These are phyloP conservation scores for Diddensiella transvaalensis DNA, from an alignment of 805 yeast species.

Conservation along the genomic window DNA sequence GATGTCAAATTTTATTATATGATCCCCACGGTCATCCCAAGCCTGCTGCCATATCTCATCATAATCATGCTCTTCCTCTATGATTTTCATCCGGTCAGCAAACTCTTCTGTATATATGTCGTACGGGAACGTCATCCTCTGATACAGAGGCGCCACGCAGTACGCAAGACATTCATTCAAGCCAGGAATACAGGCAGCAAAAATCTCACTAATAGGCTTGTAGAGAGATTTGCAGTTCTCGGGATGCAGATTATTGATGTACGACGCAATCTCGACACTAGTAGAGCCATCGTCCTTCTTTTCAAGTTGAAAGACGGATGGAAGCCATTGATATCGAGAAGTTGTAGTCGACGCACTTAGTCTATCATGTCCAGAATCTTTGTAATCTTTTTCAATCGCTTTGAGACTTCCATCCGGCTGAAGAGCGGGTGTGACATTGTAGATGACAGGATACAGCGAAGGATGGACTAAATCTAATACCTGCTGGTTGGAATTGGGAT, in stretches of 20 bases:
- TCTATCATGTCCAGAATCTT: not conserved
- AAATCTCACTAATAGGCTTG: conserved; percentile 32
- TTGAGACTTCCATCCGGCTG: conserved; percentile 2
- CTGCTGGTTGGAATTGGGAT: conserved; percentile 38
- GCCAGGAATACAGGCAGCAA: conserved; percentile 35
- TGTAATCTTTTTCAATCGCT: conserved; percentile 5
- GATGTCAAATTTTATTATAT: not conserved
- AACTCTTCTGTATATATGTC: not conserved
- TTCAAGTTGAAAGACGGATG: conserved; percentile 28
- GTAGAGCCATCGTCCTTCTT: no score
- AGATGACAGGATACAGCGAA: conserved; percentile 38
- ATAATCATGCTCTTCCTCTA: not conserved
- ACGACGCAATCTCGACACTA: conserved; percentile 32
- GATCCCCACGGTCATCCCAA: not conserved
- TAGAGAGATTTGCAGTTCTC: conserved; percentile 30
- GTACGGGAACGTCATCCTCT: conserved; percentile 2
- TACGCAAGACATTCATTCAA: conserved; percentile 31
- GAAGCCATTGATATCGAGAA: conserved; percentile 39
- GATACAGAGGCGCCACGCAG: not conserved
- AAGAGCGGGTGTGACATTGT: conserved; percentile 16
- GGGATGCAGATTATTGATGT: conserved; percentile 43
- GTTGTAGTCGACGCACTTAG: conserved; percentile 16
- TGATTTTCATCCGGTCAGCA: conserved; percentile 6
- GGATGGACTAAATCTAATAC: conserved; percentile 43
- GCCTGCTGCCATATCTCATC: conserved; percentile 6